Evolutionary conservation across 2,329 filamentous ascomycete genomes (phyloP).

Genomic region (Penicillium carneum): DNA sequence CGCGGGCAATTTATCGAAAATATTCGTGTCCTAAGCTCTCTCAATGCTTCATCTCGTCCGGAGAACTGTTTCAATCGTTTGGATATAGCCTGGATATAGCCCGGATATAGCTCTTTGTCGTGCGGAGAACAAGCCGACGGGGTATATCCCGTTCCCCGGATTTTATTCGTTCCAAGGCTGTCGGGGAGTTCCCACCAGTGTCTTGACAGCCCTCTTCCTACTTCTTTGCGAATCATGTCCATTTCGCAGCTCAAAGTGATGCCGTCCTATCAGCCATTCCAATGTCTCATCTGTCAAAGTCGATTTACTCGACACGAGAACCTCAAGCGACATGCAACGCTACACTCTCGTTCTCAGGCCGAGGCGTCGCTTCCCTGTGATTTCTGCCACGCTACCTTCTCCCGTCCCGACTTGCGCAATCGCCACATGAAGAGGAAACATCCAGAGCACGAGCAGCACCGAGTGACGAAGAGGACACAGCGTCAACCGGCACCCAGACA

Average conservation of each 20-base stretch:
- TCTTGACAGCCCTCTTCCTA: slow-evolving; percentile 6
- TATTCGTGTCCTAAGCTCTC: not conserved
- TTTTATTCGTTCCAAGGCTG: slow-evolving; percentile 10
- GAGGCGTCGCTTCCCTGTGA: slow-evolving; percentile 46
- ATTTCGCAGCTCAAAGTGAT: slow-evolving; percentile 7
- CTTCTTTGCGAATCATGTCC: slow-evolving; percentile 2
- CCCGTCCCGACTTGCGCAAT: slow-evolving; percentile 50
- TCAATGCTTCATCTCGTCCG: not conserved
- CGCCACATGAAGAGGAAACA: slow-evolving; percentile 56
- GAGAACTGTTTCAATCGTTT: too few species aligned
- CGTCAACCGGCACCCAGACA: not conserved
- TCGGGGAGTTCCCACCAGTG: not conserved
- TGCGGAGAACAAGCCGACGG: slow-evolving; percentile 13
- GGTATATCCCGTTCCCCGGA: slow-evolving; percentile 13
- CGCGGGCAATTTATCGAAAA: not conserved
- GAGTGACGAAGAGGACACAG: slow-evolving; percentile 16
- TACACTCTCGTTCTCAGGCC: slow-evolving; percentile 46
- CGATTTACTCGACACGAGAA: slow-evolving; percentile 54
- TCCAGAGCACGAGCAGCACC: slow-evolving; percentile 34
- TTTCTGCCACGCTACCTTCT: slow-evolving; percentile 52
- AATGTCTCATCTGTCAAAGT: slow-evolving; percentile 50
- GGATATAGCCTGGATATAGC: too few species aligned
- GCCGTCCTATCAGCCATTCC: slow-evolving; percentile 47
- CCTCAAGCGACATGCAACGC: slow-evolving; percentile 53
- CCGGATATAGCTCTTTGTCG: not conserved